Base-by-base conservation (phyloP, 2,329 filamentous ascomycete species). In the Davidsoniella virescens region DNA sequence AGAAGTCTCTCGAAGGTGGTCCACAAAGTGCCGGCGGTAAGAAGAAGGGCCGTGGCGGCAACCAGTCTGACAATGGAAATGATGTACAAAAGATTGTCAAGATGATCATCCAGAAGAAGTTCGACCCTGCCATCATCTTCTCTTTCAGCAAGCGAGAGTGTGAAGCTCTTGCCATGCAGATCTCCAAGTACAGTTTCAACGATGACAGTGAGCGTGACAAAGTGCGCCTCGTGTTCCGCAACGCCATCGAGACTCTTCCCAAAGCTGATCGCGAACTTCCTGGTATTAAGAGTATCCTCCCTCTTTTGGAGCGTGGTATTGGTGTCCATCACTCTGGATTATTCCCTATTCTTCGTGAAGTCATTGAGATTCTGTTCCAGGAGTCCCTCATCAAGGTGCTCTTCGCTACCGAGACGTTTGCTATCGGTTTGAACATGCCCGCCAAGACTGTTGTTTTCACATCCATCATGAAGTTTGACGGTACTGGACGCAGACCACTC, bases 391-490 rank as follows among this genome's bases (percentile, higher is more conserved):
- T 98, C 70, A 98, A 98, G 67, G 90, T 96, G 8, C 73, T 98
- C 1, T 96, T 98, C 55, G 92, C 92, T 0, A 98, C 92, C 0
- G 93, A 98, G 64, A 98, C 92, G 1, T 98, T 98, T 67, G 96
- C 92, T 3, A 98, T 98, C 56, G 92, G 92, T 54, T 68, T 98
- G 52, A 98, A 98, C 71, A 96, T 98, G 92, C 92, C 92, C 57
- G 92, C 92, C 23, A 95, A 95, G 70, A 98, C 92, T 1, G 92
- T 98, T 1, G 88, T 98, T n/a, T 98, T 98, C 64, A 95, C 92
- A 0, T 88, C 84, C 57, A 87, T 98, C 8, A 84, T 84, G 49
- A 98, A 98, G 62, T 98, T 88, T 62, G 92, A 98, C 61, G 93
- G 93, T 52, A 73, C 80, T 5, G 73, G 76, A 53, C 76, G 78